Percentiles rank a stretch among this genome's conserved stretches.
Conservation (phyloP, 2,329 filamentous ascomycete genomes). For the Sarocladium kiliense region DNA sequence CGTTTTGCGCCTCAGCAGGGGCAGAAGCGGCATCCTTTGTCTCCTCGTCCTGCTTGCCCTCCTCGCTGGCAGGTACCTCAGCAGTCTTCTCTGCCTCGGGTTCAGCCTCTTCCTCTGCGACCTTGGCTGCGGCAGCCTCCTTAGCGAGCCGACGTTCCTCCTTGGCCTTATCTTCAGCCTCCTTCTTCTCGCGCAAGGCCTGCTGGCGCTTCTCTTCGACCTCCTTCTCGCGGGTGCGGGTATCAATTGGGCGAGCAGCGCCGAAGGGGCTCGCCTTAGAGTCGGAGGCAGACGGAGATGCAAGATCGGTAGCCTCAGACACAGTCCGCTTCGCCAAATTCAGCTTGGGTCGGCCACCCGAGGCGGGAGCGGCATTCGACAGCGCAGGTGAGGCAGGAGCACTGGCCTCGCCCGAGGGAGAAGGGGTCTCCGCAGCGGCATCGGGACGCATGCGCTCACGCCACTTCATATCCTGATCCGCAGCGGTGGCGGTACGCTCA, state of each 20-base stretch:
- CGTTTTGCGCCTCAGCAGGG: constrained; percentile 23
- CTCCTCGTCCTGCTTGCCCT: constrained; percentile 22
- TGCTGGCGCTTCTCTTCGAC: constrained; percentile 83
- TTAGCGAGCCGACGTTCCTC: constrained; percentile 63
- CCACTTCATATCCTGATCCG: constrained; percentile 93
- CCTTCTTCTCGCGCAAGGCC: constrained; percentile 73
- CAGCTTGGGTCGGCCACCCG: constrained; percentile 68
- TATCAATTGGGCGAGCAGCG: constrained; percentile 90
- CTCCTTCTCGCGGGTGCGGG: constrained; percentile 79
- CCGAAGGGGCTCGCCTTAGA: constrained; percentile 91
- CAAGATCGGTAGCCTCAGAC: constrained; percentile 57
- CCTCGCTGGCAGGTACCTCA: constrained; percentile 25
- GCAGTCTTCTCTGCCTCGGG: constrained; percentile 29
- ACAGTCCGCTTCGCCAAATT: constrained; percentile 91
- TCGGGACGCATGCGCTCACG: constrained; percentile 88
- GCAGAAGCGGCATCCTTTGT: constrained; percentile 24
- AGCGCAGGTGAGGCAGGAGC: constrained; percentile 71
- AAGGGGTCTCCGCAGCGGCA: constrained; percentile 54
- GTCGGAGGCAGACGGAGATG: constrained; percentile 52
- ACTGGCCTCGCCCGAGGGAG: constrained; percentile 59
- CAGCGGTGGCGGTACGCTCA: constrained; percentile 74
- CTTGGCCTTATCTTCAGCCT: constrained; percentile 80
- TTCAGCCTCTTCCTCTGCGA: constrained; percentile 29
- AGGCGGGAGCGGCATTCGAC: constrained; percentile 40
- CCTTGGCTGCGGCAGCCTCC: constrained; percentile 46